phyloP scores from a whole-genome alignment of 331 rosid species.

The Acacia concinna region DNA sequence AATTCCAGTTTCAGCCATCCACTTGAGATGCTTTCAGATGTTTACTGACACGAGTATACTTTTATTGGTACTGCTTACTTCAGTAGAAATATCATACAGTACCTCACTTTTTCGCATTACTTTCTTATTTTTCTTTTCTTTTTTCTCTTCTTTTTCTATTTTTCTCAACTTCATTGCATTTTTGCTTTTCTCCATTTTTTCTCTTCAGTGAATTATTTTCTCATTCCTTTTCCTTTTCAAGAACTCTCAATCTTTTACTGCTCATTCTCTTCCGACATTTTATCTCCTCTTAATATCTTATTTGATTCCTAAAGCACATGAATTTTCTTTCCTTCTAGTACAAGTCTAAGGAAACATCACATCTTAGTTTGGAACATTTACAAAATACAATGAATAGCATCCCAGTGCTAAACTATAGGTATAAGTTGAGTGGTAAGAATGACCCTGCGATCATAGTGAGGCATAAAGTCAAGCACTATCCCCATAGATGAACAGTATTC shows the following conservation, averaged over 20 bases:
- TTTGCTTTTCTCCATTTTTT: constrained; percentile 31
- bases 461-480: constrained; percentile 69
- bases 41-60: constrained; percentile 26
- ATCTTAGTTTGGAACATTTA: constrained; percentile 49
- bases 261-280: constrained; percentile 36
- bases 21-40: constrained; percentile 35
- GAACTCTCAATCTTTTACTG: constrained; percentile 34
- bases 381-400: constrained; percentile 58
- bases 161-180: constrained; percentile 33
- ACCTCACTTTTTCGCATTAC: constrained; percentile 13
- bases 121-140: constrained; percentile 19
- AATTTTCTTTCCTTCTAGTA: constrained; percentile 39
- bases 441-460: constrained; percentile 93
- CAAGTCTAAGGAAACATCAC: constrained; percentile 46
- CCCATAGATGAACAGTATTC: constrained; percentile 38
- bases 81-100: neutral
- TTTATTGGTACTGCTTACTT: constrained; percentile 20
- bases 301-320: constrained; percentile 38
- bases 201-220: constrained; percentile 14
- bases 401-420: constrained; percentile 56
- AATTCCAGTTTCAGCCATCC: constrained; percentile 40
- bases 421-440: constrained; percentile 54
- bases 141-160: constrained; percentile 14
- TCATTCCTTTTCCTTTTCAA: constrained; percentile 26
- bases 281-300: constrained; percentile 27